These are phyloP conservation scores for Bolboschoenoplectus hybrid DNA, from an alignment of 202 grass and related monocot genomes.

Conservation along the genomic window DNA sequence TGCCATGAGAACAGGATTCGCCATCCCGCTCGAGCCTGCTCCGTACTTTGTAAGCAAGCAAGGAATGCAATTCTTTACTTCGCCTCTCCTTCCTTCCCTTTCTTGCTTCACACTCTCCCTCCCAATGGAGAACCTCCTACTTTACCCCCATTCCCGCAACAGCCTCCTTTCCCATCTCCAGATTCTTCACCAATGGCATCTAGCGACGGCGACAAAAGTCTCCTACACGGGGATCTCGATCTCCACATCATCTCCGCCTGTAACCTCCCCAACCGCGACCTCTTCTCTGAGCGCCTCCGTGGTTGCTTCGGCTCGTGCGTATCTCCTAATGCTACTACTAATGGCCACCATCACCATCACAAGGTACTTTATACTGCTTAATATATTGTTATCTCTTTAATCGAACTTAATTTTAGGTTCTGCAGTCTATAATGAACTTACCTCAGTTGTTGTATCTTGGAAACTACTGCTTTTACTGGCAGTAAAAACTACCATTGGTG, in stretches of 20 bases:
- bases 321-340: neutral
- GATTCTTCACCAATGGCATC: conserved; percentile 8
- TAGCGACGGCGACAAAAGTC: neutral
- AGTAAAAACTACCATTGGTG: neutral
- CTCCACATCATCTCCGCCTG: conserved; percentile 58
- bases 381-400: neutral
- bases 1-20: too few relatives aligned
- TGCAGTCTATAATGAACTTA: too few relatives aligned
- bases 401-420: neutral
- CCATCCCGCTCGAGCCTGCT: too few relatives aligned
- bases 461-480: conserved; percentile 11
- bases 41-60: neutral
- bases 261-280: conserved; percentile 83
- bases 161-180: conserved; percentile 10
- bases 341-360: neutral
- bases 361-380: conserved; percentile 10
- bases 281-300: conserved; percentile 60
- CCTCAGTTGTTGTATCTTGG: neutral
- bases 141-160: neutral
- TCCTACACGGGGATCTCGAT: conserved; percentile 77
- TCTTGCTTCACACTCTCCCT: conserved; percentile 1
- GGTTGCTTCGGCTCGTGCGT: conserved; percentile 52
- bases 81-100: neutral
- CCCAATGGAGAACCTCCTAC: neutral
- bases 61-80: conserved; percentile 31